Base-by-base conservation (phyloP, 73 alveolate genomes). In the Paramecium bursaria region DNA sequence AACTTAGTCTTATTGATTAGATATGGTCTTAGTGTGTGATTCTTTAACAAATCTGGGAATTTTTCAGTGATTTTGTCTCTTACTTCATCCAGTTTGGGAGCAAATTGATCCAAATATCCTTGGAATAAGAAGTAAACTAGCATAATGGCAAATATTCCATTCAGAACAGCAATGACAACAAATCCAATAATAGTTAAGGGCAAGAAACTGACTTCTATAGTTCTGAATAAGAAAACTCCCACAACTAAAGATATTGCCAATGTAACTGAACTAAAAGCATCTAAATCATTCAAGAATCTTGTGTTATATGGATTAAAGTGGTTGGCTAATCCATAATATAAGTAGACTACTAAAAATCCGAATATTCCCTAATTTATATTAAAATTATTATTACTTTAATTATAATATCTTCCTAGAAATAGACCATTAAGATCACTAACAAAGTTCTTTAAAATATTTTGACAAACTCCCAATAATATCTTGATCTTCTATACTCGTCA, bases 401-500 rank as follows among this genome's bases (percentile, higher is more conserved):
- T 1, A 57, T 42, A 13, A 67, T 19, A 39, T 67, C 82, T 14
- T 67, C 82, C 44, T 67, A 17, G 46, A 67, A 67, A 17, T 67
- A 67, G 3, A 42, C 26, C 1, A 67, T 67, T 7, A 67, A 42
- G 5, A 67, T 57, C 33, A 53, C 44, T 7, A 67, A 39, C 1
- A 31, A 26, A 15, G 82, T 39, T 1, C 82, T 42, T 21, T 67
- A 67, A 47, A 67, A 67, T 67, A 67, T 67, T 10, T 67, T 67
- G 21, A 67, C 10, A 30, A 67, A 67, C 22, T 67, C 82, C 82
- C 82, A 67, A 7, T 67, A 67, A 42, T 67, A 67, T 35, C 82
- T 7, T 3, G 33, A 15, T 42, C 55, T 67, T 6, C 82, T 67
- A 23, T 67, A 67, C 35, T 67, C 82, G 9, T 67, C 44, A 67